A percentile compares a stretch with the other conserved stretches of the same genome.
Conservation (phyloP, 163 green algal genomes). For the Scenedesmus sp. region DNA sequence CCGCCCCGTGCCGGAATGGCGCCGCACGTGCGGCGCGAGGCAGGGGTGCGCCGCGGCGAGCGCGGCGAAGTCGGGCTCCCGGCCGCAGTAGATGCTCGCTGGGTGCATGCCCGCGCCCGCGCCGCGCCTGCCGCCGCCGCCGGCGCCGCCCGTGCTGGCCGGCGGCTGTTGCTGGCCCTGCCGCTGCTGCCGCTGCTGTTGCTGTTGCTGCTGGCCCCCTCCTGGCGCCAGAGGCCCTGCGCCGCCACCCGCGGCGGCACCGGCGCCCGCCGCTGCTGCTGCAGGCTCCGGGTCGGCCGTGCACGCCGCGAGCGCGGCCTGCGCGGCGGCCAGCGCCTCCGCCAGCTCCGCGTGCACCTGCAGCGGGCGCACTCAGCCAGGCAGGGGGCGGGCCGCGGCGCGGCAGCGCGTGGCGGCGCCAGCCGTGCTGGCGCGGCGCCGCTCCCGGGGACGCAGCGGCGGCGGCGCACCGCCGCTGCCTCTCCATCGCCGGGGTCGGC, state of each 20-base stretch:
- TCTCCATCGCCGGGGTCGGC: slow-evolving; percentile 29
- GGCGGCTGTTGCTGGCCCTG: neutral
- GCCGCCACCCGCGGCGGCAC: neutral
- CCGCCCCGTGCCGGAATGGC: neutral
- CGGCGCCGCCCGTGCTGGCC: neutral
- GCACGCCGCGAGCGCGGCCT: neutral
- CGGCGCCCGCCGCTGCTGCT: neutral
- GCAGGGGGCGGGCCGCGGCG: too few species aligned
- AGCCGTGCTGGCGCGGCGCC: too few species aligned
- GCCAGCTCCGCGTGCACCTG: slow-evolving; percentile 21
- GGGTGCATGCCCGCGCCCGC: slow-evolving; percentile 32
- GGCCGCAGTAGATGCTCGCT: slow-evolving; percentile 28
- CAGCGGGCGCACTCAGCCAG: too few species aligned
- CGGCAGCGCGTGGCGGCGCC: too few species aligned
- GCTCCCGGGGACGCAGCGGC: too few species aligned
- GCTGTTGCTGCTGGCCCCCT: slow-evolving; percentile 13
- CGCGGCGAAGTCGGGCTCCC: slow-evolving; percentile 52
- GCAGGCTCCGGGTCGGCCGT: too few species aligned
- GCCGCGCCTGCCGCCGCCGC: too few species aligned
- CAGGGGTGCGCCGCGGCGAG: slow-evolving; percentile 42
- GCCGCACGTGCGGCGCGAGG: slow-evolving; percentile 43
- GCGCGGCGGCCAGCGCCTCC: neutral
- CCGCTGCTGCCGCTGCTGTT: neutral
- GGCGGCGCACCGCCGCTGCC: slow-evolving; percentile 5
- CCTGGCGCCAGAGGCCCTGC: too few species aligned